Evolutionary conservation across 805 yeast species (phyloP), one percentile per base, ranked within the genome.

Genomic region (Hanseniaspora singularis): DNA sequence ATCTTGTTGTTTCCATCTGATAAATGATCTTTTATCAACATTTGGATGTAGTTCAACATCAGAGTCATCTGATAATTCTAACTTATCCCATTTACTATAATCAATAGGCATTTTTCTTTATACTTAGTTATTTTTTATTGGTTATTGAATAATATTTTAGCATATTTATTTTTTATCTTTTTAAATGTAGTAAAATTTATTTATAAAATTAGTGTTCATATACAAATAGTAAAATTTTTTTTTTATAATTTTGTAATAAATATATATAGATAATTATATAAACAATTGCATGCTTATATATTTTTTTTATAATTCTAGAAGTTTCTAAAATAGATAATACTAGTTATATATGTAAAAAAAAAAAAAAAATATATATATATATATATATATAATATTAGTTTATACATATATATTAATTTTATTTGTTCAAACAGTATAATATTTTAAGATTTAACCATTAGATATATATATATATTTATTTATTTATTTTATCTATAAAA

Each of bases 41-140:
- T 92, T 92, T 50, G 97, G 99, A 61, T 92, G 99, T 14, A 89
- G 97, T 58, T 92, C 98, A 40, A 92, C 70, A 57, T 92, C 98
- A 8, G 96, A 86, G 63, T 92, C 99, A 61, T 92, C 99, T 18
- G 96, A 85, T 33, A 92, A 68, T 62, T 92, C 98, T 50, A 92
- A 76, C 61, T 86, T 85, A 64, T 92, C 99, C 97, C 98, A 92
- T 61, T 89, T 92, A 10, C 96, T 86, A 65, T 92, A 92, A 62
- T 92, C 98, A 53, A 92, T 78, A 27, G 84, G 78, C 94, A 83
- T 84, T 22, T 22, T 22, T 33, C 27, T 24, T 28, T 11, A 28
- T 28, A 28, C 14, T 28, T 28, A 28, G 7, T 4, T 28, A 12
- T 28, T 8, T 12, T 8, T 28, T 11, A 7, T 7, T 7, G 10